phyloP scores from a whole-genome alignment of 1,284 basidiomycete genomes.

The Ustilago cynodontis region DNA sequence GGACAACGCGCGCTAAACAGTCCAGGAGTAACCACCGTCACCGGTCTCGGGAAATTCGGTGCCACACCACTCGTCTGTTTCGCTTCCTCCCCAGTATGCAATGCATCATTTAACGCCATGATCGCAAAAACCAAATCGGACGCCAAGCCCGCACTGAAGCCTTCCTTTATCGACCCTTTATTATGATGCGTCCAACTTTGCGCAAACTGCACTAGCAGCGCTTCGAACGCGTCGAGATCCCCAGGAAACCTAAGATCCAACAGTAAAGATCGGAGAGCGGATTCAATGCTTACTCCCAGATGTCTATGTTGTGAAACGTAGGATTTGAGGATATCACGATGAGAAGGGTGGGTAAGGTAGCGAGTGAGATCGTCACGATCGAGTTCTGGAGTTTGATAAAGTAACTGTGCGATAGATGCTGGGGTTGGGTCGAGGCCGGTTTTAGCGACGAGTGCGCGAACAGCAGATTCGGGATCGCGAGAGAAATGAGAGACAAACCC shows the following conservation, averaged over 20 bases:
- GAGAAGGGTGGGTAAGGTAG: conserved; percentile 79
- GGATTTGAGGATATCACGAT: conserved; percentile 80
- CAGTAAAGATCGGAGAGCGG: conserved; percentile 87
- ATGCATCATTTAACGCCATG: conserved; percentile 81
- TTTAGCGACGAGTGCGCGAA: conserved; percentile 62
- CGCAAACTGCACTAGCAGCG: conserved; percentile 78
- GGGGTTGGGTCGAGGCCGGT: conserved; percentile 61
- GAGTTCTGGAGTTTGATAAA: conserved; percentile 86
- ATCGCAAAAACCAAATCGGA: conserved; percentile 81
- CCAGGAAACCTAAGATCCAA: conserved; percentile 79
- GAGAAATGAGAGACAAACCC: conserved; percentile 81
- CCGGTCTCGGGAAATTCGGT: conserved; percentile 35
- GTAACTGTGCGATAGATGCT: conserved; percentile 79
- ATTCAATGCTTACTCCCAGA: conserved; percentile 84
- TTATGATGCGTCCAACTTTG: conserved; percentile 92
- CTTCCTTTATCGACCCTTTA: conserved; percentile 53
- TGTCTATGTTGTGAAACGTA: conserved; percentile 91
- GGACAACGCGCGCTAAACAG: conserved; percentile 49
- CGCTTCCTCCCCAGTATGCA: conserved; percentile 49
- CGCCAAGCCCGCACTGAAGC: conserved; percentile 69
- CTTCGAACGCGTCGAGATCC: conserved; percentile 80
- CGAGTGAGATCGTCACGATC: conserved; percentile 85
- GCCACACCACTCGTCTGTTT: conserved; percentile 15
- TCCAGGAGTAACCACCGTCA: conserved; percentile 39
- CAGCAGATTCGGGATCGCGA: conserved; percentile 66